These are phyloP conservation scores for Lasiosphaeriaceae sp. DNA, from an alignment of 495 filamentous ascomycete genomes.

Conservation along the genomic window DNA sequence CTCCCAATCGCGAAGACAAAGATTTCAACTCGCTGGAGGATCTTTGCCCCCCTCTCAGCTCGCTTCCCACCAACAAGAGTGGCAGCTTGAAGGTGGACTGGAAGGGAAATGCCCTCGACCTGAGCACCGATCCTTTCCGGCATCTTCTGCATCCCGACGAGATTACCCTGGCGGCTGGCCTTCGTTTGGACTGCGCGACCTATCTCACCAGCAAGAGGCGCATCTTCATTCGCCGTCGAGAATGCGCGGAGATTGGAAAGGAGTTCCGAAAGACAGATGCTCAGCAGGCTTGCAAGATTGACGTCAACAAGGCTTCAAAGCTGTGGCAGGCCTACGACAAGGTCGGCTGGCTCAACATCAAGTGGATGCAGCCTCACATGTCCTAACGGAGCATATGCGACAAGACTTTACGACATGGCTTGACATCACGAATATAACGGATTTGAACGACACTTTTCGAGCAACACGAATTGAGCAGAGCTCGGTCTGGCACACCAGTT, in stretches of 20 bases:
- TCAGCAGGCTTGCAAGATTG: slow-evolving; percentile 95
- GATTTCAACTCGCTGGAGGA: slow-evolving; percentile 78
- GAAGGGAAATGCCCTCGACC: slow-evolving; percentile 77
- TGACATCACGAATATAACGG: background rate
- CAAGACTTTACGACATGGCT: no score
- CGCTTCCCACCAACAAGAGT: slow-evolving; percentile 49
- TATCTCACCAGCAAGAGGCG: slow-evolving; percentile 94
- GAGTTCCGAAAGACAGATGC: slow-evolving; percentile 97
- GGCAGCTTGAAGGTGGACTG: slow-evolving; percentile 82
- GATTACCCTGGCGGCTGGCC: slow-evolving; percentile 68
- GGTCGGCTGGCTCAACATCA: slow-evolving; percentile 77
- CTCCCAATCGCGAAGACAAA: slow-evolving; percentile 72
- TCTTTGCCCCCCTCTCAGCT: slow-evolving; percentile 67
- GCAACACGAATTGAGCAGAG: background rate
- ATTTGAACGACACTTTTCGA: background rate
- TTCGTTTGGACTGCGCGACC: slow-evolving; percentile 82
- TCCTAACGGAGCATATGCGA: background rate
- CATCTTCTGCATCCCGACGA: slow-evolving; percentile 78
- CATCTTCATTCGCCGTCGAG: slow-evolving; percentile 77
- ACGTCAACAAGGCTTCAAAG: slow-evolving; percentile 97
- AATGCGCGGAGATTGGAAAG: slow-evolving; percentile 65
- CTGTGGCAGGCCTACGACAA: slow-evolving; percentile 89
- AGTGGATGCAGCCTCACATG: slow-evolving; percentile 55
- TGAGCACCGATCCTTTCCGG: slow-evolving; percentile 73
- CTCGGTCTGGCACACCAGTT: background rate